Evolutionary conservation across 352 stramenopile species (phyloP).

Genomic region (Globisporangium orthogonon): DNA sequence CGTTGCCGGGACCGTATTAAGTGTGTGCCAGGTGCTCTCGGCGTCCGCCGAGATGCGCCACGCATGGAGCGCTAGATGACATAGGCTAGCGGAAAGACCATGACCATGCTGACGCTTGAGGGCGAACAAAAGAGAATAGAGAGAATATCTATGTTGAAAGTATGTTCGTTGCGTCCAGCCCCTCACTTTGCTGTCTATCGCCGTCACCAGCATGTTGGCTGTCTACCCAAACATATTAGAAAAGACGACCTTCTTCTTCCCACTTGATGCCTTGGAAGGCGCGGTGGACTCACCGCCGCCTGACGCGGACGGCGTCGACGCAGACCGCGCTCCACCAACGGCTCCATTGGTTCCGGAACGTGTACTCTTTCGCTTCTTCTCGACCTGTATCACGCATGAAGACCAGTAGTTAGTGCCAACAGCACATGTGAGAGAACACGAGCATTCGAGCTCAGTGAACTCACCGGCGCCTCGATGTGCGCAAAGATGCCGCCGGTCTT

Average conservation of each 20-base stretch:
- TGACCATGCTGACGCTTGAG: no score
- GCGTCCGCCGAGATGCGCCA: no score
- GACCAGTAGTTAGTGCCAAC: no score
- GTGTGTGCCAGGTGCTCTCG: no score
- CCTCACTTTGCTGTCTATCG: not conserved
- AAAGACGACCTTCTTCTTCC: constrained; percentile 84
- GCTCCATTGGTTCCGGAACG: constrained; percentile 7
- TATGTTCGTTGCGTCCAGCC: not conserved
- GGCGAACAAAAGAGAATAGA: not conserved
- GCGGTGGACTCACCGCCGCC: constrained; percentile 3
- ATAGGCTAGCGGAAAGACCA: no score
- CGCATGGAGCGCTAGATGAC: no score
- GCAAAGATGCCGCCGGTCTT: constrained; percentile 83
- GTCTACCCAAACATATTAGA: constrained; percentile 60
- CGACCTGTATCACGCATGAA: constrained; percentile 19
- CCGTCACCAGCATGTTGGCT: not conserved
- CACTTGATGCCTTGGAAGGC: constrained; percentile 23
- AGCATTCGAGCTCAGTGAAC: constrained; percentile 5
- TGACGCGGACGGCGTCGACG: not conserved
- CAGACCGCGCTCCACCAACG: constrained; percentile 5
- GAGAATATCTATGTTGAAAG: not conserved
- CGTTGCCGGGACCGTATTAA: no score
- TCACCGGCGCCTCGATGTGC: constrained; percentile 58
- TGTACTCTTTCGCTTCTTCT: constrained; percentile 58
- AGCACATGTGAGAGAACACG: no score